Conservation (phyloP, 2,329 filamentous ascomycete species). For the Coniochaeta ligniaria region DNA sequence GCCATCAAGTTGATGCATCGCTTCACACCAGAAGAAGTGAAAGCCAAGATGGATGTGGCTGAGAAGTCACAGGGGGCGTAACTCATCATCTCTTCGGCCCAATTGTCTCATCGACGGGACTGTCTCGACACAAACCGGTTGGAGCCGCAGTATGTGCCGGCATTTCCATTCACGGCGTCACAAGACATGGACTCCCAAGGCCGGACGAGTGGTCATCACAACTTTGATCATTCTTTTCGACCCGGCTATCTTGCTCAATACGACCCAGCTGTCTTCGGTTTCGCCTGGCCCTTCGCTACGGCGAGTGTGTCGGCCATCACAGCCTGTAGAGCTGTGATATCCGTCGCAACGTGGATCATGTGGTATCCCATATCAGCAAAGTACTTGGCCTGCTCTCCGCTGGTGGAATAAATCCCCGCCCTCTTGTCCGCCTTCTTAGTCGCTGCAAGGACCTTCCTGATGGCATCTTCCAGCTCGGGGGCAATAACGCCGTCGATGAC, state of each 20-base stretch:
- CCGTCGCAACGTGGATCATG: constrained; percentile 53
- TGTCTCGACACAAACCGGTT: too few relatives aligned
- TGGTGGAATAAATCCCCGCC: constrained; percentile 52
- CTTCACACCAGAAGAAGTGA: constrained; percentile 60
- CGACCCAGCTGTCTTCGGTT: constrained; percentile 27
- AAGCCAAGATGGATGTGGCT: constrained; percentile 59
- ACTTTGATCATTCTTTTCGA: too few relatives aligned
- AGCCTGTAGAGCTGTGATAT: constrained; percentile 43
- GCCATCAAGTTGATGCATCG: constrained; percentile 73
- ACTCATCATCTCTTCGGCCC: not conserved
- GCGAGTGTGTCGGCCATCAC: constrained; percentile 38
- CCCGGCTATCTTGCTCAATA: constrained; percentile 24
- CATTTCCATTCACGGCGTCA: too few relatives aligned
- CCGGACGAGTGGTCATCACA: not conserved
- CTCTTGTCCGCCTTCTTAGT: constrained; percentile 58
- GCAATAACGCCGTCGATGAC: constrained; percentile 54
- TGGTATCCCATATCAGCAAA: constrained; percentile 52
- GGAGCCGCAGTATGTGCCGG: too few relatives aligned
- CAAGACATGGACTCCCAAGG: too few relatives aligned
- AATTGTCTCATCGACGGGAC: too few relatives aligned
- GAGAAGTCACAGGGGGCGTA: constrained; percentile 20
- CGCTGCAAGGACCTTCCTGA: constrained; percentile 50
- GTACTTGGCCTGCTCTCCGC: constrained; percentile 45
- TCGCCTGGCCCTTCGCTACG: constrained; percentile 33
- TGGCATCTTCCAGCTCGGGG: constrained; percentile 50